These are phyloP conservation scores for Syzygium syzygioides DNA, from an alignment of 441 rosid species.

Conservation along the genomic window DNA sequence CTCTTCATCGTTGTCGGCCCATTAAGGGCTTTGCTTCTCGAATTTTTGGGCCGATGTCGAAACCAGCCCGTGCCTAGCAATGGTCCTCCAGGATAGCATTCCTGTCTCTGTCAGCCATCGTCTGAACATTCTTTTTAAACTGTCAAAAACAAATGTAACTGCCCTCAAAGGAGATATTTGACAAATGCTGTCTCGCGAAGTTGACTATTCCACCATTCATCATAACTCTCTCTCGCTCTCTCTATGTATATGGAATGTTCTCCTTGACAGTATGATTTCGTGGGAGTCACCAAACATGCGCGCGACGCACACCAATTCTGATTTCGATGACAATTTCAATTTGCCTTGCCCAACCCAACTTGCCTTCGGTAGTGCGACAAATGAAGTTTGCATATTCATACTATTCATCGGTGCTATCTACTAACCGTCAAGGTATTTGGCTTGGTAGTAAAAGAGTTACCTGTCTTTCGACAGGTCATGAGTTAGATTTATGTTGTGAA, in stretches of 20 bases:
- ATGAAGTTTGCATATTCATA: neutral
- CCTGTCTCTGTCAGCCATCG: neutral
- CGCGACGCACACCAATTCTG: neutral
- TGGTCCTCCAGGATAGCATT: no score
- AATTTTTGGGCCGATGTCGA: neutral
- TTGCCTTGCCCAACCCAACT: neutral
- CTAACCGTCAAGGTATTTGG: neutral
- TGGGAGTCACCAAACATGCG: fast-evolving
- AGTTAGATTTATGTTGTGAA: neutral
- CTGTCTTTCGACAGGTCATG: neutral
- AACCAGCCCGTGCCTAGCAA: neutral
- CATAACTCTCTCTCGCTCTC: neutral
- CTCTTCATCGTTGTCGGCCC: neutral
- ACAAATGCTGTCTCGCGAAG: neutral
- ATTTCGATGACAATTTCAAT: neutral
- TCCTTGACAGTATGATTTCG: neutral
- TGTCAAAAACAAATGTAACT: neutral
- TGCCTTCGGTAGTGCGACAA: neutral
- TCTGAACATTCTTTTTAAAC: neutral
- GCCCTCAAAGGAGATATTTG: neutral
- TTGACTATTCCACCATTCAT: neutral
- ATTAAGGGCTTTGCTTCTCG: neutral
- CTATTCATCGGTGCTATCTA: fast-evolving
- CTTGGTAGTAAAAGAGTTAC: neutral
- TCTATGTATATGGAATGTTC: neutral